Percentiles rank a stretch among this genome's conserved stretches.
These are phyloP conservation scores for Agaricus subrufescens DNA, from an alignment of 768 basidiomycete species.

Conservation along the genomic window DNA sequence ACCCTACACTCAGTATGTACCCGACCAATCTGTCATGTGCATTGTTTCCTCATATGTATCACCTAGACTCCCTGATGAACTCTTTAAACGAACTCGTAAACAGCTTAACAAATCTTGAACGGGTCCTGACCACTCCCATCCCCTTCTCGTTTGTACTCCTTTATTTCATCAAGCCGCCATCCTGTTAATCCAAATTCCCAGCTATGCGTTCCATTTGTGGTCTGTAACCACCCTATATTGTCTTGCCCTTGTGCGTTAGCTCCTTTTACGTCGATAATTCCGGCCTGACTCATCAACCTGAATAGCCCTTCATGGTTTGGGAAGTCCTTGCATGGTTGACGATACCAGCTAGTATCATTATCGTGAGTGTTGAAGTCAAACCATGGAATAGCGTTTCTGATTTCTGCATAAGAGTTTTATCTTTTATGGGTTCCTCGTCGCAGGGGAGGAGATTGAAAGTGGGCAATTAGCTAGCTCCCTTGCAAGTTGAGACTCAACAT, in stretches of 20 bases:
- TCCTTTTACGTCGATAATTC: background rate
- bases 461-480: conserved; percentile 17
- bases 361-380: conserved; percentile 28
- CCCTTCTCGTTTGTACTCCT: conserved; percentile 58
- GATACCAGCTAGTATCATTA: conserved; percentile 53
- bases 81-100: conserved; percentile 57
- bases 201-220: conserved; percentile 70
- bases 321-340: conserved; percentile 50
- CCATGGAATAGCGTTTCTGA: conserved; percentile 1
- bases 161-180: background rate
- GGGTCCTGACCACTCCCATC: conserved; percentile 73
- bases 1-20: conserved; percentile 54
- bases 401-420: conserved; percentile 47
- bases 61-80: conserved; percentile 39
- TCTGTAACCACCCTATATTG: conserved; percentile 24
- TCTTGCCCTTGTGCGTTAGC: background rate
- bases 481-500: background rate
- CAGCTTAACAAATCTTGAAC: conserved; percentile 62
- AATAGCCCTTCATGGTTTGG: conserved; percentile 62
- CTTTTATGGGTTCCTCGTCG: conserved; percentile 70
- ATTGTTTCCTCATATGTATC: background rate
- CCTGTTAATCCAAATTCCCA: conserved; percentile 15
- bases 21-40: background rate
- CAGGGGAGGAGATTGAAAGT: conserved; percentile 75
- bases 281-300: background rate